Evolutionary conservation across 768 basidiomycete species (phyloP).

Genomic region (Leccinum boreale): DNA sequence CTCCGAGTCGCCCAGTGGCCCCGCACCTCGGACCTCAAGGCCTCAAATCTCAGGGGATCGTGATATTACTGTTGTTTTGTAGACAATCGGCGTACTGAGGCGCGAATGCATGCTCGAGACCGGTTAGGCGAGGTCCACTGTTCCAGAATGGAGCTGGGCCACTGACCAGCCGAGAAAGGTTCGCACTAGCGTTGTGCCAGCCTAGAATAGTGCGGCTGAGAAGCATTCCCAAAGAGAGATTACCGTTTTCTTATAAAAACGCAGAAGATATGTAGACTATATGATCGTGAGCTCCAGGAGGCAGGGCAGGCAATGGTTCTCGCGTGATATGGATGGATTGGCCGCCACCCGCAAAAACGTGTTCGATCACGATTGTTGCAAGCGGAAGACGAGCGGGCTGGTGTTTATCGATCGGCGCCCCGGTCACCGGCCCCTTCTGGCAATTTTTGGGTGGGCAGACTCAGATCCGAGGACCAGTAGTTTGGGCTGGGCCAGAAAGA

Average conservation of each 20-base stretch:
- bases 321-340: slow-evolving; percentile 18
- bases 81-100: slow-evolving; percentile 22
- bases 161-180: slow-evolving; percentile 18
- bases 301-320: slow-evolving; percentile 6
- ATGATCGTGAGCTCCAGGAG: slow-evolving; percentile 23
- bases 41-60: slow-evolving; percentile 12
- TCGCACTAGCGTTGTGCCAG: slow-evolving; percentile 18
- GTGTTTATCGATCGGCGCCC: slow-evolving; percentile 32
- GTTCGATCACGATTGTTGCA: slow-evolving; percentile 10
- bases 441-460: background rate
- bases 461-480: slow-evolving; percentile 19
- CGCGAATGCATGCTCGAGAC: slow-evolving; percentile 17
- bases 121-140: slow-evolving; percentile 12
- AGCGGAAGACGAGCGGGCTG: slow-evolving; percentile 6
- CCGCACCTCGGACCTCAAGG: slow-evolving; percentile 1
- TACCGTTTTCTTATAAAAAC: slow-evolving; percentile 6
- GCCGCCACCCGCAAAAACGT: slow-evolving; percentile 11
- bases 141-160: slow-evolving; percentile 9
- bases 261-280: slow-evolving; percentile 7
- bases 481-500: background rate
- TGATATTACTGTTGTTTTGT: slow-evolving; percentile 17
- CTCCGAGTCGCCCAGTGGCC: slow-evolving; percentile 6
- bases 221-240: slow-evolving; percentile 13
- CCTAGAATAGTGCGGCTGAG: slow-evolving; percentile 27
- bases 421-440: slow-evolving; percentile 17